Base-by-base conservation (phyloP, 345 rosid genomes). In the Corymbia maculata region DNA sequence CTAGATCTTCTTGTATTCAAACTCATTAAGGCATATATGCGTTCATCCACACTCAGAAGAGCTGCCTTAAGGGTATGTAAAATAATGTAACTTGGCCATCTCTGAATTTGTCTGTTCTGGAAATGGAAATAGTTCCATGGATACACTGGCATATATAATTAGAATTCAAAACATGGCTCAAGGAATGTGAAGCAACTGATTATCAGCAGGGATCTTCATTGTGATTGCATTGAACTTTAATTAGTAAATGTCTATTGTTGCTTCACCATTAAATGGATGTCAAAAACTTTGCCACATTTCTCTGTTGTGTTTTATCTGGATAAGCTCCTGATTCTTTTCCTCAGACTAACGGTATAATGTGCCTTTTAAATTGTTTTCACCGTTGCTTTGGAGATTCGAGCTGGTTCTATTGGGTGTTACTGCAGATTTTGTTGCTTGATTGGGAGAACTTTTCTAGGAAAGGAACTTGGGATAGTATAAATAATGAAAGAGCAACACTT, bases 21-120 rank as follows among this genome's bases (percentile, higher is more conserved):
- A 93, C 97, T 93, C 85, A 94, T 97, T 95, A 95, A 94, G 94
- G 93, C 92, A 82, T 97, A 97, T 89, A 89, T 96, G 93, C 98
- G 98, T 87, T 96, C 99, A 70, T 97, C 99, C 16, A 92, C 98
- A 79, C 94, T 97, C 61, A 96, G 99, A 85, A 97, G 95, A 93
- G 94, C 99, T 94, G 99, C 99, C 70, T 93, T 97, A 89, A 94
- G 95, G 95, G 99, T 97, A 88, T 51, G 96, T 91, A 44, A 85
- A 26, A 47, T 79, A 87, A 42, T 75, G 79, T 28, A 36, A 86
- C 14, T 82, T 87, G 52, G 75, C 45, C n/a, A 10, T 70, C 7
- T n/a, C 68, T 53, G 82, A 24, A 10, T 12, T 19, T 75, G 24
- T 87, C 32, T 85, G 47, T 42, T 70, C 82, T 70, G 82, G 82